phyloP scores from a whole-genome alignment of 139 green algal genomes.

The Ulvella scutata region DNA sequence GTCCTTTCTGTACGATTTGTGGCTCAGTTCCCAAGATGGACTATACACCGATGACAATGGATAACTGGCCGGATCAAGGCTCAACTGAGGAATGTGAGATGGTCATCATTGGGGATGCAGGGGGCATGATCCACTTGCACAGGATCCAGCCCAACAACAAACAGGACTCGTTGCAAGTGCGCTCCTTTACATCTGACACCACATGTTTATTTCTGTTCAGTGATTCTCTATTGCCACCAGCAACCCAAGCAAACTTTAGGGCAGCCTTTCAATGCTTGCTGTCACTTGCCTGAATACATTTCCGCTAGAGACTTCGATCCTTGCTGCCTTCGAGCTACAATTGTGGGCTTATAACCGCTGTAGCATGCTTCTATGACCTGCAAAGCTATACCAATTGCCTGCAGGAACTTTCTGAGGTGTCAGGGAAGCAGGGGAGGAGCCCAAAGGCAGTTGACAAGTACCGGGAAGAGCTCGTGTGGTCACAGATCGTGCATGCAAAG shows the following conservation, averaged over 20 bases:
- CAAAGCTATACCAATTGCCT: no score
- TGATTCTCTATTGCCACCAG: no score
- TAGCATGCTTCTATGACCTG: no score
- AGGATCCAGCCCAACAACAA: conserved; percentile 16
- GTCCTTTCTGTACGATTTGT: background rate
- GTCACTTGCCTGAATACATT: no score
- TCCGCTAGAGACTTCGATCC: no score
- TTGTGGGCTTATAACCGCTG: no score
- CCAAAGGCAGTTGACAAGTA: conserved; percentile 5
- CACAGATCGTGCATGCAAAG: conserved; percentile 13
- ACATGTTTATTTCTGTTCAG: background rate
- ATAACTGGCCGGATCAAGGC: conserved; percentile 21
- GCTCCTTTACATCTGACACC: background rate
- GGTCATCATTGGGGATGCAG: conserved; percentile 34
- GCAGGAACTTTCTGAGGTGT: background rate
- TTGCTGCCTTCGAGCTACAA: no score
- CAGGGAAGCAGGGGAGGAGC: background rate
- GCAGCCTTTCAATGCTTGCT: no score
- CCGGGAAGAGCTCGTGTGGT: conserved; percentile 6
- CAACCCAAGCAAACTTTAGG: no score
- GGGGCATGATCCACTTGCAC: conserved; percentile 34
- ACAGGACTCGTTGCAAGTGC: background rate
- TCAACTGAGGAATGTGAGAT: conserved; percentile 27
- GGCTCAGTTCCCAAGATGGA: conserved; percentile 27
- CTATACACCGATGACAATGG: conserved; percentile 31